Evolutionary conservation across 2,329 filamentous ascomycete genomes (phyloP).

Genomic region (Ceratocystis huliohia): DNA sequence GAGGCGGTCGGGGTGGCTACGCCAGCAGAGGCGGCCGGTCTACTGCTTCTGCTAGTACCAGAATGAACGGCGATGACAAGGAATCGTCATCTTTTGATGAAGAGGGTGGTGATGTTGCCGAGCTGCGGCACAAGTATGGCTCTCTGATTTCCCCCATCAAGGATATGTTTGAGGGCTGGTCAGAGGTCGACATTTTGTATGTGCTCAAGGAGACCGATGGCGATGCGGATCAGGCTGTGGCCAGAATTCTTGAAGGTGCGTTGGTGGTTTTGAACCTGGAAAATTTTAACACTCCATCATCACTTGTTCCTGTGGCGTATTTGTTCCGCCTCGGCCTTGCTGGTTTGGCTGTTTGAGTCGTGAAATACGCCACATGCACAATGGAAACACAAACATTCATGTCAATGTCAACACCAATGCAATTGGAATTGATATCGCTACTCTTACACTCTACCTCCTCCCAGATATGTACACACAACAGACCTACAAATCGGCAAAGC

Average conservation of each 20-base stretch:
- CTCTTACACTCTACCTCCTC: background rate
- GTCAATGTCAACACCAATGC: background rate
- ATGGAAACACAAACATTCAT: background rate
- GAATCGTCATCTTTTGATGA: constrained; percentile 46
- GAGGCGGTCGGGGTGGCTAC: constrained; percentile 71
- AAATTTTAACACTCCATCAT: too few relatives aligned
- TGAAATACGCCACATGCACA: background rate
- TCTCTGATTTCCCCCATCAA: constrained; percentile 68
- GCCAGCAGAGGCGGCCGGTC: constrained; percentile 59
- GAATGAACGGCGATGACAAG: constrained; percentile 61
- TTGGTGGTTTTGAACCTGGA: constrained; percentile 20
- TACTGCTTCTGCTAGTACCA: constrained; percentile 31
- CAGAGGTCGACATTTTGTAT: constrained; percentile 85
- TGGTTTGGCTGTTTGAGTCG: background rate
- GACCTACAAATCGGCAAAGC: background rate
- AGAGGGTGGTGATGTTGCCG: constrained; percentile 79
- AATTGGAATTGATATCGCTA: background rate
- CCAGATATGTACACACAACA: background rate
- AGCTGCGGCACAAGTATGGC: constrained; percentile 83
- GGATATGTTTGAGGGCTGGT: constrained; percentile 93
- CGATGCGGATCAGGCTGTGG: constrained; percentile 61
- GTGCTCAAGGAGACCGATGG: constrained; percentile 80
- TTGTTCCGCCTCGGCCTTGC: background rate
- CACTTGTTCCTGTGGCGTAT: constrained; percentile 5
- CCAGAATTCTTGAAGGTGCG: constrained; percentile 67